Evolutionary conservation across 805 yeast genomes (phyloP), one percentile per base, ranked within the genome.

Genomic region (Lachancea quebecensis): DNA sequence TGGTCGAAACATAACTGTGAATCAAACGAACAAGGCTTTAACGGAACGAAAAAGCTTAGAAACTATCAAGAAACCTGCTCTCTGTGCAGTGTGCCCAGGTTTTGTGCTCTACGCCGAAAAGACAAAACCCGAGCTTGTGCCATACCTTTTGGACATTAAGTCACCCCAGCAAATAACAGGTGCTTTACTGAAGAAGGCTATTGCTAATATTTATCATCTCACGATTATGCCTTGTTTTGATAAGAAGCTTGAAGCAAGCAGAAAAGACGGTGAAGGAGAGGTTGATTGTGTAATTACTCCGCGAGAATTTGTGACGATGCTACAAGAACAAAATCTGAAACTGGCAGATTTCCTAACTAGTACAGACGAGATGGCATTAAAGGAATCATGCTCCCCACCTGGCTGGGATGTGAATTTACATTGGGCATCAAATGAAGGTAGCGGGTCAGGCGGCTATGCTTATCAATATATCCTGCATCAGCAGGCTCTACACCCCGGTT

Each of bases 151-250:
- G 10, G 74, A 74, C 31, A 83, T 85, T 36, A 86, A 87, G 57
- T 86, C 96, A 0, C 95, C 98, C 3, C 98, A 91, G 65, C 97
- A 88, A 60, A 83, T 91, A 42, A 87, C 97, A 0, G 98, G 98
- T 0, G 69, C 79, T 15, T 53, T 90, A 17, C 63, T 91, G 42
- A 90, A 90, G 60, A 62, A 71, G 14, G 58, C 69, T 10, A 53
- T 59, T 1, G 58, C 68, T 0, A 56, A 74, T 2, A 66, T 89
- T 0, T 93, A 87, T 59, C 97, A 91, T 62, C 66, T 93, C 44
- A 77, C 93, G 7, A 71, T 93, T 16, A 91, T 91, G 98, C 98
- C 99, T 1, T 91, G 98, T 57, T 93, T 93, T 62, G 99, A 93
- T 64, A 93, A 93, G 67, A 93, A 93, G 64, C 73, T 90, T 35